phyloP scores from a whole-genome alignment of 139 green algal species.

The Micromonas pusilla region DNA sequence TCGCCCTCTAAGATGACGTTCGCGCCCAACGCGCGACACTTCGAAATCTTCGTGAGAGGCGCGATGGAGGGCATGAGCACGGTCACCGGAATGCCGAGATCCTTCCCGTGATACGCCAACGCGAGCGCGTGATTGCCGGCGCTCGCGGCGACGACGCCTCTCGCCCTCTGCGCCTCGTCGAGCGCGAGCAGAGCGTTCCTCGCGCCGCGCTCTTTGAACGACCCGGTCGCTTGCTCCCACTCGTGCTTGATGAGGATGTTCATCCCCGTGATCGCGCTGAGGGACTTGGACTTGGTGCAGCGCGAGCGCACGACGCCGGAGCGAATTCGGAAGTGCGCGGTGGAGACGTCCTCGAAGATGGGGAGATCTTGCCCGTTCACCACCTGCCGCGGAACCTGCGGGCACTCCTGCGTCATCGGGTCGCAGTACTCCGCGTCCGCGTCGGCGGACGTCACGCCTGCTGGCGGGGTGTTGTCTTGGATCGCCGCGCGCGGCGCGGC shows the following conservation, averaged over 20 bases:
- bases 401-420: not conserved
- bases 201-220: conserved; percentile 36
- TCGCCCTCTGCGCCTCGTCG: not conserved
- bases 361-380: not conserved
- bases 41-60: conserved; percentile 34
- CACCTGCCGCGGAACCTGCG: not conserved
- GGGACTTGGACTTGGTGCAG: not conserved
- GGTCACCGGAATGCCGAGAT: conserved; percentile 24
- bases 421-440: too few relatives aligned
- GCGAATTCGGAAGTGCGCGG: conserved; percentile 1
- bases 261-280: conserved; percentile 7
- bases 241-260: conserved; percentile 30
- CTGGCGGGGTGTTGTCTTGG: too few relatives aligned
- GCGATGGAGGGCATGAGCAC: conserved; percentile 34
- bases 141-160: conserved; percentile 18
- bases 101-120: conserved; percentile 20
- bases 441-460: too few relatives aligned
- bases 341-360: conserved; percentile 18
- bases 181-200: conserved; percentile 18
- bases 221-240: conserved; percentile 26
- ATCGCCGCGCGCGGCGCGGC: too few relatives aligned
- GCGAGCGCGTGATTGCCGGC: conserved; percentile 34
- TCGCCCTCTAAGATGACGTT: conserved; percentile 32
- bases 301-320: conserved; percentile 2
- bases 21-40: conserved; percentile 25